A percentile compares a stretch with the other conserved stretches of the same genome.
Evolutionary conservation across 2,329 filamentous ascomycete species (phyloP).

Genomic region (Rugonectria rugulosa): DNA sequence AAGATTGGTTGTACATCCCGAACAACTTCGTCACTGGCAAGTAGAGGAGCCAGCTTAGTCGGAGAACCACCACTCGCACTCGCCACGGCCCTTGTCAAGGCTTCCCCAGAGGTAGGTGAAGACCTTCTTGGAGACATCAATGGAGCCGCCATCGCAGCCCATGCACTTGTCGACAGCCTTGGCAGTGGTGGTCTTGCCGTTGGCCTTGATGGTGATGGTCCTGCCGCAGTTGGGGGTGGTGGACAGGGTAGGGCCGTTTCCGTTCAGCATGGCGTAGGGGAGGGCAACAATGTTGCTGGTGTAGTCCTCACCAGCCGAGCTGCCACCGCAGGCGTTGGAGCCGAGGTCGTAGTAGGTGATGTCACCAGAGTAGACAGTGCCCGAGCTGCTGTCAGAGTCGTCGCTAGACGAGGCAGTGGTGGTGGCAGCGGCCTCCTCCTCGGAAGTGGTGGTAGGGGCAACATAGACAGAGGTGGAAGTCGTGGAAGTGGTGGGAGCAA

Average conservation of each 20-base stretch:
- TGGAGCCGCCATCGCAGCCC: constrained; percentile 63
- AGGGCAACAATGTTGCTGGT: constrained; percentile 73
- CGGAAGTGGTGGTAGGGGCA: constrained; percentile 16
- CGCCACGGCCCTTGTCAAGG: constrained; percentile 52
- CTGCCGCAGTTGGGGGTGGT: constrained; percentile 75
- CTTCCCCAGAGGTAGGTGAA: constrained; percentile 62
- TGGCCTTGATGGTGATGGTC: constrained; percentile 68
- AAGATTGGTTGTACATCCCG: no score
- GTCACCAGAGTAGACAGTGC: constrained; percentile 60
- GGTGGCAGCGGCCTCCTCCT: constrained; percentile 16
- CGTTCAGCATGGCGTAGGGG: constrained; percentile 68
- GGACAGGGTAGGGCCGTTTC: constrained; percentile 57
- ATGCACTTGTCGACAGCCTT: constrained; percentile 78
- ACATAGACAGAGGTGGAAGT: constrained; percentile 22
- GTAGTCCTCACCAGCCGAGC: constrained; percentile 63
- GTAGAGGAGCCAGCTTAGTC: no score
- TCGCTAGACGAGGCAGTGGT: constrained; percentile 14
- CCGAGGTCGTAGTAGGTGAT: constrained; percentile 79
- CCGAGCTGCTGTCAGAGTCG: constrained; percentile 21
- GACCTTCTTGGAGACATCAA: constrained; percentile 68
- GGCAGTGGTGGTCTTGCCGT: constrained; percentile 66
- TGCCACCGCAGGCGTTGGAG: constrained; percentile 71
- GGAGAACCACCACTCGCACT: constrained; percentile 58
- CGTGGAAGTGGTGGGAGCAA: constrained; percentile 28
- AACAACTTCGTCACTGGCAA: not conserved